Evolutionary conservation across 2,329 filamentous ascomycete species (phyloP), one percentile per base, ranked within the genome.

Genomic region (Apiospora pterosperma): DNA sequence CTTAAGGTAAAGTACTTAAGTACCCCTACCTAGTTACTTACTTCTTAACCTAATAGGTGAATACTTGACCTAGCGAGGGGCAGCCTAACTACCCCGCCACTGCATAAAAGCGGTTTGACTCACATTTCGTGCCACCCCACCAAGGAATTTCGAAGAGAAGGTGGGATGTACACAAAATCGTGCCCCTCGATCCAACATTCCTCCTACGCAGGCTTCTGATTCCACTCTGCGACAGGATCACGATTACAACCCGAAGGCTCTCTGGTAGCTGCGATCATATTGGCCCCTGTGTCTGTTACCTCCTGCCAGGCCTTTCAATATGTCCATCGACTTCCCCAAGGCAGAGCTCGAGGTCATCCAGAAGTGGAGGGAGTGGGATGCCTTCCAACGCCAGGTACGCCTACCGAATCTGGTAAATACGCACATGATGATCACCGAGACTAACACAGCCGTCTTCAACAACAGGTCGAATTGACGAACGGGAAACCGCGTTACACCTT

Each of bases 291-390:
- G 48, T 55, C 48, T 55, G 48, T 34, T 55, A n/a, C 23, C 58
- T 36, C 58, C 58, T 39, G 34, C 8, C 58, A 39, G 34, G 25
- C 34, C 23, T 38, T 25, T 62, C 65, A 62, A 52, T 41, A 93
- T 94, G 91, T 92, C 91, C 75, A 95, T 98, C 82, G 88, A 95
- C 80, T 98, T 98, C 78, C 91, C 95, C 64, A 91, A 92, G 78
- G 92, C 96, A 79, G 95, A 98, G 85, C 91, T 96, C 82, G 86
- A 83, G 68, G 87, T 94, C 77, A 89, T 98, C 78, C 83, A 90
- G 76, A 86, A 88, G 81, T 99, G 95, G 96, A 91, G 90, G 76
- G 92, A 96, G 76, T 96, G 97, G 76, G 87, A 95, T 74, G 96
- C 96, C 71, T 98, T 98, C 78, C 88, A 92, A 76, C 89, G 90